These are phyloP conservation scores for Suillus plorans DNA, from an alignment of 768 basidiomycete species.

Conservation along the genomic window DNA sequence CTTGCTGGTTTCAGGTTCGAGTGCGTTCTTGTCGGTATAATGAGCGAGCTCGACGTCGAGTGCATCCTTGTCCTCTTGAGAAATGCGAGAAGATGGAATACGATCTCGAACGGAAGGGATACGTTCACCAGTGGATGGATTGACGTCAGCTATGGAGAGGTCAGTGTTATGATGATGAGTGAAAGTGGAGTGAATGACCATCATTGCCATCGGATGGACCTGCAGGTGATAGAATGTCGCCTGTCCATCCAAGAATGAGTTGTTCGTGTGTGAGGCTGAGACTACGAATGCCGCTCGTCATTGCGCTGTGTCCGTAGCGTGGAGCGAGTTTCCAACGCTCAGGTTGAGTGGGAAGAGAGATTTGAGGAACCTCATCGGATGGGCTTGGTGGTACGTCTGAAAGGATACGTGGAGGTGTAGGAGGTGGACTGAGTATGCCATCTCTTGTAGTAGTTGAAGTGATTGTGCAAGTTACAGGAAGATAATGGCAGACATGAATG, in stretches of 20 bases:
- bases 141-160: constrained; percentile 9
- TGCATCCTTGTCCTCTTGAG: constrained; percentile 59
- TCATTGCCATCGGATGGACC: constrained; percentile 31
- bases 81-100: constrained; percentile 52
- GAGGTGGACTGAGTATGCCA: constrained; percentile 70
- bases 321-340: constrained; percentile 71
- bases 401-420: constrained; percentile 66
- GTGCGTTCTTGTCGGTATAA: constrained; percentile 43
- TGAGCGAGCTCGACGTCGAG: constrained; percentile 64
- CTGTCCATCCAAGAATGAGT: constrained; percentile 91
- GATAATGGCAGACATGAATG: constrained; percentile 89
- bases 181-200: constrained; percentile 3
- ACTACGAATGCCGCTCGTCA: constrained; percentile 90
- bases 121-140: constrained; percentile 11
- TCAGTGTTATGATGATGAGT: constrained; percentile 3
- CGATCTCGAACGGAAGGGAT: constrained; percentile 27
- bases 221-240: constrained; percentile 63
- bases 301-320: constrained; percentile 89
- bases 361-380: constrained; percentile 13
- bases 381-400: constrained; percentile 46
- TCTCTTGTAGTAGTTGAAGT: constrained; percentile 29
- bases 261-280: constrained; percentile 85
- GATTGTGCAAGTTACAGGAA: constrained; percentile 74
- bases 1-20: constrained; percentile 47
- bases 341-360: constrained; percentile 12